These are phyloP conservation scores for Phytophthora sansomeana DNA, from an alignment of 352 stramenopile species.

Conservation along the genomic window DNA sequence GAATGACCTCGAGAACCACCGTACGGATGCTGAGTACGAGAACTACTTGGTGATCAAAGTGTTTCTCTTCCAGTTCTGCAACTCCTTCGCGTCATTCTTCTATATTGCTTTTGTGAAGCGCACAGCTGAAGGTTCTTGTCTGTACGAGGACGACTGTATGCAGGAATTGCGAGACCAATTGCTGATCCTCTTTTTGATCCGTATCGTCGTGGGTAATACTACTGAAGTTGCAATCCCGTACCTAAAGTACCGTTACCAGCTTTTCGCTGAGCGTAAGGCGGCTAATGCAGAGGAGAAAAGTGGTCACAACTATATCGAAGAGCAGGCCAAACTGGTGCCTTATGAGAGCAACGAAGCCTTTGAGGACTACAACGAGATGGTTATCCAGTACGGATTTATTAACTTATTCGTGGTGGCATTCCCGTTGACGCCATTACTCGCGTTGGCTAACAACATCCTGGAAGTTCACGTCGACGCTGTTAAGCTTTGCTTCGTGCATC, in stretches of 20 bases:
- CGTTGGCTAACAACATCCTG: constrained; percentile 91
- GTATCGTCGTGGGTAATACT: constrained; percentile 93
- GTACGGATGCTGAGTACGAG: constrained; percentile 89
- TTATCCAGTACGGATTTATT: constrained; percentile 96
- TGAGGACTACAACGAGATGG: constrained; percentile 92
- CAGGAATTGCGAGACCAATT: constrained; percentile 92
- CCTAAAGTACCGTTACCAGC: constrained; percentile 78
- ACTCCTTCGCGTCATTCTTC: constrained; percentile 97
- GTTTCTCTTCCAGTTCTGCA: constrained; percentile 98
- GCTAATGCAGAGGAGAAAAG: constrained; percentile 35
- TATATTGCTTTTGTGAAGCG: constrained; percentile 92
- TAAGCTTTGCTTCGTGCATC: constrained; percentile 85
- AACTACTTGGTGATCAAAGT: constrained; percentile 98
- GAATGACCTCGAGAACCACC: constrained; percentile 95
- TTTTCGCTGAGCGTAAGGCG: constrained; percentile 58
- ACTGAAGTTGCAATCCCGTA: constrained; percentile 90
- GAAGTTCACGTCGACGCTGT: constrained; percentile 92
- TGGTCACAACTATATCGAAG: constrained; percentile 84
- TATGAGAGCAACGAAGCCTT: constrained; percentile 89
- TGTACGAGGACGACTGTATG: constrained; percentile 84
- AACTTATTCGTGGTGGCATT: constrained; percentile 95
- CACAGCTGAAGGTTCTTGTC: constrained; percentile 71
- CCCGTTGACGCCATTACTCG: constrained; percentile 92
- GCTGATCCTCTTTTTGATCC: constrained; percentile 92
- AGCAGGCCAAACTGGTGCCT: constrained; percentile 81